Evolutionary conservation across 2,329 filamentous ascomycete species (phyloP).

Genomic region (Aspergillus sp.): DNA sequence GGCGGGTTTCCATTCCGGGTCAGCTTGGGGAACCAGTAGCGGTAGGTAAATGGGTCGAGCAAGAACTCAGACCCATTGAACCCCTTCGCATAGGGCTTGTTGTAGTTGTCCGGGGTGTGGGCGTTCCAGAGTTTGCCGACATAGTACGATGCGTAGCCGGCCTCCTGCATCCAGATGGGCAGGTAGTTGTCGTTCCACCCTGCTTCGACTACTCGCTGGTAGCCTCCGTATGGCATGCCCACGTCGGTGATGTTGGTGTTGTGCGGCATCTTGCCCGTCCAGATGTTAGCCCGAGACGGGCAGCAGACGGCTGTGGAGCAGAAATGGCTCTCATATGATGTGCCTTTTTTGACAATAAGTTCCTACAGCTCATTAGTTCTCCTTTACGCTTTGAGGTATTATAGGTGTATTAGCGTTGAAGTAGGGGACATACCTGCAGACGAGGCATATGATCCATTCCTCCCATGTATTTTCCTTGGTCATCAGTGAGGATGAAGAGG

Average conservation of each 20-base stretch:
- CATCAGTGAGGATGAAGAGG: conserved; percentile 65
- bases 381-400: too few relatives aligned
- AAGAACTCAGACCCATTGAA: conserved; percentile 42
- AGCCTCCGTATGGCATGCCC: conserved; percentile 50
- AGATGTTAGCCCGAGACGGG: conserved; percentile 62
- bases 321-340: conserved; percentile 60
- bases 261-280: conserved; percentile 64
- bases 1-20: conserved; percentile 60
- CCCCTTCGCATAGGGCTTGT: conserved; percentile 37
- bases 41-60: conserved; percentile 54
- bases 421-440: conserved; percentile 31
- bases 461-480: conserved; percentile 62
- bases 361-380: conserved; percentile 27
- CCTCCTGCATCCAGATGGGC: conserved; percentile 52
- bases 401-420: background rate
- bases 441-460: conserved; percentile 60
- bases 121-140: conserved; percentile 58
- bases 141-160: conserved; percentile 56
- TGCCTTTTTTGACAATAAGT: conserved; percentile 57
- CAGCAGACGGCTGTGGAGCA: conserved; percentile 66
- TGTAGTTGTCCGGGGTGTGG: conserved; percentile 51
- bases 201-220: conserved; percentile 52
- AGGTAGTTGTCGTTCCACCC: conserved; percentile 53
- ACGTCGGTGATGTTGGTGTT: conserved; percentile 67
- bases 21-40: conserved; percentile 58